Conservation (phyloP, 306 rosid species). For the Pyrus betulifolia region DNA sequence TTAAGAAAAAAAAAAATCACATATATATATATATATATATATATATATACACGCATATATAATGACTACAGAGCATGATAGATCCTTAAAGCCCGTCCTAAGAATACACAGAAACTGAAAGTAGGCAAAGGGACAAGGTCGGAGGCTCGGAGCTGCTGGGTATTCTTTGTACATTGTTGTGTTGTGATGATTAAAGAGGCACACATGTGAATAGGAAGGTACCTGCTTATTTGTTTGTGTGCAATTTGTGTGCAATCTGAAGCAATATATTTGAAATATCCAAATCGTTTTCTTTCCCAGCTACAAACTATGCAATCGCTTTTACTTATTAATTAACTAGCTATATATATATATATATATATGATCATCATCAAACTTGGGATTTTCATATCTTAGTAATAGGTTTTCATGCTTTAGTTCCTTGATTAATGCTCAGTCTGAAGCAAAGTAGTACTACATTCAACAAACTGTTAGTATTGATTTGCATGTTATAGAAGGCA, state of each 20-base stretch:
- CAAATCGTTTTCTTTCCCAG: background rate
- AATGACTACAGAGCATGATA: background rate
- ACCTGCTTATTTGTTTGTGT: constrained; percentile 29
- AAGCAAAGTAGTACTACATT: background rate
- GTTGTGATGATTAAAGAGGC: constrained; percentile 44
- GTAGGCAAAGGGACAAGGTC: constrained; percentile 19
- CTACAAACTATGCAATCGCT: background rate
- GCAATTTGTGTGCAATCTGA: constrained; percentile 18
- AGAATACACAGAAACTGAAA: constrained; percentile 15
- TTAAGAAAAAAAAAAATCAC: background rate
- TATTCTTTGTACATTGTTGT: constrained; percentile 29
- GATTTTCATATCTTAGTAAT: background rate
- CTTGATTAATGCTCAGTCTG: no score
- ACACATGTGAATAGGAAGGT: constrained; percentile 60
- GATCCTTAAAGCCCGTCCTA: background rate
- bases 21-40: background rate
- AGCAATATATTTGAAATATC: background rate
- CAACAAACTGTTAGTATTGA: background rate
- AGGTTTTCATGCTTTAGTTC: background rate
- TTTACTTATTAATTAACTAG: background rate
- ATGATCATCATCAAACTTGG: background rate
- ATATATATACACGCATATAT: background rate
- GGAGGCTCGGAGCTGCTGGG: constrained; percentile 14
- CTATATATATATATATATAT: no score
- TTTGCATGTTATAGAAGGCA: background rate